Percentiles rank a stretch among this genome's conserved stretches.
These are phyloP conservation scores for Domatiomyces globalis DNA, from an alignment of 2,329 filamentous ascomycete species.

Conservation along the genomic window DNA sequence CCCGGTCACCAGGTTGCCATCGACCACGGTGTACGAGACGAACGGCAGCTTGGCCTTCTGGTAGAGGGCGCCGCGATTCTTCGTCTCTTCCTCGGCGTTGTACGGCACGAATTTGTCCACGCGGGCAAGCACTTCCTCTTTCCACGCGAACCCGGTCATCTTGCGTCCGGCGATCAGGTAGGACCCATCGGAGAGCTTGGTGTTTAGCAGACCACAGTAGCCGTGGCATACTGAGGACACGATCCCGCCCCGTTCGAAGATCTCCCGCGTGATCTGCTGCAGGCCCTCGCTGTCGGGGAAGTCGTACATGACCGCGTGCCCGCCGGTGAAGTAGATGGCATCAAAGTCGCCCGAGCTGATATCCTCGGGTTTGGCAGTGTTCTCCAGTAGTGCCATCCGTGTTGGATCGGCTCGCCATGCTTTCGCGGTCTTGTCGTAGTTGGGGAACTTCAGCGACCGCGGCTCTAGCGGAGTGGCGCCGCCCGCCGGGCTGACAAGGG, in stretches of 20 bases:
- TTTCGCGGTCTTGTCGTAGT: conserved; percentile 37
- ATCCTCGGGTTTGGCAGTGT: conserved; percentile 41
- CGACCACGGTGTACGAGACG: conserved; percentile 7
- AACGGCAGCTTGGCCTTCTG: not conserved
- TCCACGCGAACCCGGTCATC: conserved; percentile 36
- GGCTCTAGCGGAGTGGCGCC: conserved; percentile 35
- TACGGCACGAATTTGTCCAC: not conserved
- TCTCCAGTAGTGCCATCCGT: conserved; percentile 50
- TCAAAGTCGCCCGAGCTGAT: conserved; percentile 48
- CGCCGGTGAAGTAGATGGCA: conserved; percentile 47
- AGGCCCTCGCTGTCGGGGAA: conserved; percentile 29
- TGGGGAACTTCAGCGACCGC: conserved; percentile 40
- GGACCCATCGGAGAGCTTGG: conserved; percentile 29
- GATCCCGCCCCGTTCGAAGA: conserved; percentile 35
- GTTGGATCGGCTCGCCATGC: conserved; percentile 43
- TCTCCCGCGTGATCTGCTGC: conserved; percentile 33
- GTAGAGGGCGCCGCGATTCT: not conserved
- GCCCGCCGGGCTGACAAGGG: not conserved
- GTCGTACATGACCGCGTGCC: conserved; percentile 42
- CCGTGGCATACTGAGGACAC: conserved; percentile 38
- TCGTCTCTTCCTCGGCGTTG: not conserved
- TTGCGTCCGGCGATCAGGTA: conserved; percentile 28
- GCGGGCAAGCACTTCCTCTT: conserved; percentile 26
- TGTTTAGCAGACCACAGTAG: conserved; percentile 32
- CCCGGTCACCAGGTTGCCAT: conserved; percentile 7